These are phyloP conservation scores for Fonsecaea monophora DNA, from an alignment of 2,329 filamentous ascomycete species.

Conservation along the genomic window DNA sequence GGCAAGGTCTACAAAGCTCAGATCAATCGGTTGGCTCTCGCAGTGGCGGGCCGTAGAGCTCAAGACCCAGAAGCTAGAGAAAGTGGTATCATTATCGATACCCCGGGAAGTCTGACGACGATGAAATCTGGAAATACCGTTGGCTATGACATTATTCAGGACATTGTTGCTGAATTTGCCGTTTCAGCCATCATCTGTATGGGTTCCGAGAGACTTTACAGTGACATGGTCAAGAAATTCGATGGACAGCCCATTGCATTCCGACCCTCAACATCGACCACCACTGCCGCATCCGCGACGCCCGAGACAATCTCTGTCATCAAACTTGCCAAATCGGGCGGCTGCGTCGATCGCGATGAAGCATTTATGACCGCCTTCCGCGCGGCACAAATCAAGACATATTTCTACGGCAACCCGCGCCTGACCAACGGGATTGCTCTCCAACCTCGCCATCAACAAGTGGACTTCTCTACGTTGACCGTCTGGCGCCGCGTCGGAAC, in stretches of 20 bases:
- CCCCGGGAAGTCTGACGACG: slow-evolving; percentile 71
- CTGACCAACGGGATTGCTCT: slow-evolving; percentile 67
- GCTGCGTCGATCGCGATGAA: slow-evolving; percentile 78
- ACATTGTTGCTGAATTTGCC: slow-evolving; percentile 74
- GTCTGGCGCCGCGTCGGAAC: slow-evolving; percentile 69
- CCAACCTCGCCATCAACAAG: slow-evolving; percentile 84
- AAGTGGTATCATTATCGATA: slow-evolving; percentile 85
- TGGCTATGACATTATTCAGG: slow-evolving; percentile 77
- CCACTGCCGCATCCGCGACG: slow-evolving; percentile 39
- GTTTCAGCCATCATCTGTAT: slow-evolving; percentile 84
- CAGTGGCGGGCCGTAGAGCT: slow-evolving; percentile 76
- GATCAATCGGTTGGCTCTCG: slow-evolving; percentile 76
- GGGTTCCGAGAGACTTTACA: slow-evolving; percentile 77
- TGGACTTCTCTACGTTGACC: slow-evolving; percentile 75
- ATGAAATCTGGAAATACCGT: slow-evolving; percentile 57
- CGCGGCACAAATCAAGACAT: slow-evolving; percentile 82
- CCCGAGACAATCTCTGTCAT: slow-evolving; percentile 74
- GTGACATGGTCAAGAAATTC: slow-evolving; percentile 75
- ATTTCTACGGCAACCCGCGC: slow-evolving; percentile 82
- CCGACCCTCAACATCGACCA: slow-evolving; percentile 51
- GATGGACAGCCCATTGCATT: slow-evolving; percentile 56
- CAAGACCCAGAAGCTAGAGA: slow-evolving; percentile 75
- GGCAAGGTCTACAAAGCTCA: slow-evolving; percentile 74
- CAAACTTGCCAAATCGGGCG: slow-evolving; percentile 81
- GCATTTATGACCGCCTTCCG: slow-evolving; percentile 74